Evolutionary conservation across 352 stramenopile genomes (phyloP).

Genomic region (Phytophthora podocarpi): DNA sequence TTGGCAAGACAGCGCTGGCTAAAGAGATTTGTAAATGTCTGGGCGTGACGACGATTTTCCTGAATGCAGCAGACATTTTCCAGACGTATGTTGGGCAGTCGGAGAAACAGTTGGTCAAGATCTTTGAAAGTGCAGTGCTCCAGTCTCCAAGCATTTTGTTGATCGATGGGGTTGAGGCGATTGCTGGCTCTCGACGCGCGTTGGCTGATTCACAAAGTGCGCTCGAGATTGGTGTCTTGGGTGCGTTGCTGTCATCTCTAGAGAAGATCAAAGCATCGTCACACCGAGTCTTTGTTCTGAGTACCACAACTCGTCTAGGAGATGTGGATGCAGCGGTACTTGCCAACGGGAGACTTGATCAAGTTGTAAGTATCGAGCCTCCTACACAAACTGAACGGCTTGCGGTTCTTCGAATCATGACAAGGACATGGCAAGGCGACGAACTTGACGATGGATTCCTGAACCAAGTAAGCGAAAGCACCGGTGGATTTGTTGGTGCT

Average conservation of each 20-base stretch:
- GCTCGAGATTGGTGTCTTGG: conserved; percentile 80
- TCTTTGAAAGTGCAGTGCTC: conserved; percentile 57
- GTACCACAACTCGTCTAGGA: conserved; percentile 78
- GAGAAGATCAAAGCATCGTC: conserved; percentile 63
- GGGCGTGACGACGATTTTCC: conserved; percentile 45
- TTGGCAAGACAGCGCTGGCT: conserved; percentile 72
- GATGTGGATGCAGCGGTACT: conserved; percentile 92
- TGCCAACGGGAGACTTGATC: conserved; percentile 96
- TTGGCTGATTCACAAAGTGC: conserved; percentile 62
- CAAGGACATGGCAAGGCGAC: conserved; percentile 72
- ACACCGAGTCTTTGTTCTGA: conserved; percentile 67
- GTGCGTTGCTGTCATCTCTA: conserved; percentile 84
- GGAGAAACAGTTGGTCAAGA: conserved; percentile 67
- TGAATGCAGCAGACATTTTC: conserved; percentile 94
- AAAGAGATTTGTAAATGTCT: conserved; percentile 49
- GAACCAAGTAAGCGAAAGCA: conserved; percentile 92
- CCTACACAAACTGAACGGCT: conserved; percentile 91
- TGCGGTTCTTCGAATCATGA: conserved; percentile 93
- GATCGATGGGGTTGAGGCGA: conserved; percentile 92
- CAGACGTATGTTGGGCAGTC: conserved; percentile 93
- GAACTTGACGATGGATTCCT: conserved; percentile 74
- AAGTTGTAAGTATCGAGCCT: conserved; percentile 95
- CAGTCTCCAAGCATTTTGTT: conserved; percentile 74
- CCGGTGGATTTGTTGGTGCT: conserved; percentile 94
- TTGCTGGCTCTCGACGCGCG: conserved; percentile 68